These are phyloP conservation scores for Batkoa obscura DNA, from an alignment of 371 early-diverging fungal genomes.

Conservation along the genomic window DNA sequence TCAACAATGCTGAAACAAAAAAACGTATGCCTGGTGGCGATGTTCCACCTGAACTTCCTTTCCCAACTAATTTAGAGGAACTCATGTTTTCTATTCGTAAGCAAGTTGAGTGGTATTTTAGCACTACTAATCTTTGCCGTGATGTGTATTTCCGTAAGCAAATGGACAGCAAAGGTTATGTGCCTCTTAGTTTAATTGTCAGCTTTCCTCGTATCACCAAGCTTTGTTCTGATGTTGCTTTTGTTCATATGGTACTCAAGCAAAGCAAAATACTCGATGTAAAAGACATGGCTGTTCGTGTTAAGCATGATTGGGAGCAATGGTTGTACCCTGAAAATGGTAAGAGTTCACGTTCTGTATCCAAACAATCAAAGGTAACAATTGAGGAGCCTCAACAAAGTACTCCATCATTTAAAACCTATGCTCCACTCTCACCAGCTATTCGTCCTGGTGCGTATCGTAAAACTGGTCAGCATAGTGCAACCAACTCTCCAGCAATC, in stretches of 20 bases:
- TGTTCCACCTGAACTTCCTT: neutral
- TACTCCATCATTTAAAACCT: neutral
- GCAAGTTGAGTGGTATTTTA: conserved; percentile 71
- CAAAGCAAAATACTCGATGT: conserved; percentile 34
- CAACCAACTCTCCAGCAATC: neutral
- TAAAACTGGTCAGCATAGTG: neutral
- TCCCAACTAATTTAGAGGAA: neutral
- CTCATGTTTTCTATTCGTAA: neutral
- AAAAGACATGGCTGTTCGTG: conserved; percentile 37
- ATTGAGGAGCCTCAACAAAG: too few species aligned
- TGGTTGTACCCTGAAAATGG: conserved; percentile 42
- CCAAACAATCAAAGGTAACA: too few species aligned
- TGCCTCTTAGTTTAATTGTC: conserved; percentile 47
- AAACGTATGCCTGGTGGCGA: neutral
- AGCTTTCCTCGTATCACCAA: conserved; percentile 73
- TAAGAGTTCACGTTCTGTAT: too few species aligned
- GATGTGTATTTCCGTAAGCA: conserved; percentile 79
- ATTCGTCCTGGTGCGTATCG: neutral
- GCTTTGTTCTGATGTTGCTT: conserved; percentile 33
- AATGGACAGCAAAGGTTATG: conserved; percentile 69
- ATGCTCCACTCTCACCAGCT: neutral
- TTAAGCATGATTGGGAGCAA: conserved; percentile 49
- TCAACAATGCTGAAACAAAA: too few species aligned
- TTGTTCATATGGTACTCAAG: conserved; percentile 37
- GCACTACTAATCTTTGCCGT: conserved; percentile 82